Evolutionary conservation across 176 grass and related monocot species (phyloP).

Genomic region (Avena sativa): DNA sequence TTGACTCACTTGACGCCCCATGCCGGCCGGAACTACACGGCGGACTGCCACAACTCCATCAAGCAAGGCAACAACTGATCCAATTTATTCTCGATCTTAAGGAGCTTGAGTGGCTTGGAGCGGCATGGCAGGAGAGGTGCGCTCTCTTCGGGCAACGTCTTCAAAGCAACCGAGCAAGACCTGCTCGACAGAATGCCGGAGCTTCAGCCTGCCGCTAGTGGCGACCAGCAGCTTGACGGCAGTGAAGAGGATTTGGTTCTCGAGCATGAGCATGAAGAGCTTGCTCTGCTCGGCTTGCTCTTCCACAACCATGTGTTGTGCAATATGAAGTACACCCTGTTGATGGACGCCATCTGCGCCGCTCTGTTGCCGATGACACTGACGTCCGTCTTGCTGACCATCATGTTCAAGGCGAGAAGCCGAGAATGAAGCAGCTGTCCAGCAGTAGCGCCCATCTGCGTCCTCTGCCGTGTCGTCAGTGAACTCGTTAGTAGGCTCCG

Average conservation of each 20-base stretch:
- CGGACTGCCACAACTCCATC: too few relatives aligned
- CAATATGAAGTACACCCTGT: slow-evolving; percentile 42
- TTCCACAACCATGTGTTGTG: slow-evolving; percentile 25
- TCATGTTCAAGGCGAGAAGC: slow-evolving; percentile 24
- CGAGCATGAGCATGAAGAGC: slow-evolving; percentile 48
- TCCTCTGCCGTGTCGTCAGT: not conserved
- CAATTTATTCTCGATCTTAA: too few relatives aligned
- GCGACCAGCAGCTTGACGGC: slow-evolving; percentile 47
- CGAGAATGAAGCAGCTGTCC: slow-evolving; percentile 52
- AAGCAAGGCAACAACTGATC: too few relatives aligned
- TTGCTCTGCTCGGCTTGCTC: slow-evolving; percentile 52
- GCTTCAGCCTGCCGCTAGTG: slow-evolving; percentile 18
- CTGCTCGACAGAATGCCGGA: slow-evolving; percentile 23
- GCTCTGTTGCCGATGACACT: not conserved
- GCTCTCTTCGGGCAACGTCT: too few relatives aligned
- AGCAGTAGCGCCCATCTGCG: not conserved
- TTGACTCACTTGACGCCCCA: not conserved
- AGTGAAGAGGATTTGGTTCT: slow-evolving; percentile 57
- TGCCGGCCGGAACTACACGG: too few relatives aligned
- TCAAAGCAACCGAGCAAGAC: not conserved
- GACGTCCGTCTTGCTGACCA: slow-evolving; percentile 22
- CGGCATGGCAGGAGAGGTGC: too few relatives aligned
- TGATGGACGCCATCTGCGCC: slow-evolving; percentile 25
- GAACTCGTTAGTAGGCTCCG: slow-evolving; percentile 46
- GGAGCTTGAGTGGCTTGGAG: too few relatives aligned